Percentiles rank a stretch among this genome's conserved stretches.
Conservation (phyloP, 169 alveolate genomes). For the Plasmodium gaboni region DNA sequence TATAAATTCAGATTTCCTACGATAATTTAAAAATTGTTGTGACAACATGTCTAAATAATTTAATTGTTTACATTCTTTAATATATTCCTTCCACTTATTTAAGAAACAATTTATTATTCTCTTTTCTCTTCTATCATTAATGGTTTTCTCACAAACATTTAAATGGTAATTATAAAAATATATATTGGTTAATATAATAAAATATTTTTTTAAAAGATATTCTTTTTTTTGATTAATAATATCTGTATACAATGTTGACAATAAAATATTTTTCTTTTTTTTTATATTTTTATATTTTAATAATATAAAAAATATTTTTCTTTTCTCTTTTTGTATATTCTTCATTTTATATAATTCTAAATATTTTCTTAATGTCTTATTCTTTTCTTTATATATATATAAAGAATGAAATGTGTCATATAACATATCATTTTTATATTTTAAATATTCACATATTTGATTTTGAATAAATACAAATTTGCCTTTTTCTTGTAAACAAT, state of each 20-base stretch:
- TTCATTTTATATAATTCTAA: not conserved
- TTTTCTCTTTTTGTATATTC: not conserved
- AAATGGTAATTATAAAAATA: slow-evolving; percentile 50
- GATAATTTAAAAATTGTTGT: slow-evolving; percentile 10
- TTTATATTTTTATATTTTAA: slow-evolving; percentile 21
- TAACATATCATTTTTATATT: not conserved
- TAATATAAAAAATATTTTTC: slow-evolving; percentile 5
- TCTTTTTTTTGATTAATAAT: slow-evolving; percentile 26
- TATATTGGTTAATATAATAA: slow-evolving; percentile 27
- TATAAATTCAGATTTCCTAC: slow-evolving; percentile 31
- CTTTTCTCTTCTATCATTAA: slow-evolving; percentile 12
- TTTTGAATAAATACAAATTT: slow-evolving; percentile 16
- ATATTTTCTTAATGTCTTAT: not conserved
- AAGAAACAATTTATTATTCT: slow-evolving; percentile 1
- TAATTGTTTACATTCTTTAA: slow-evolving; percentile 22
- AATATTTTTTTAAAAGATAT: slow-evolving; percentile 20
- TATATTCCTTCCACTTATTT: slow-evolving; percentile 29
- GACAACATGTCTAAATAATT: slow-evolving; percentile 5
- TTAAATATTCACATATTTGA: slow-evolving; percentile 11
- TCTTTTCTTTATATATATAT: not conserved
- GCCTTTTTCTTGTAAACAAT: slow-evolving; percentile 6
- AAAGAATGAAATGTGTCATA: not conserved
- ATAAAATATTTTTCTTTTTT: slow-evolving; percentile 14
- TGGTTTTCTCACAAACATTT: slow-evolving; percentile 31
- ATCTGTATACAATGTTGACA: slow-evolving; percentile 14